Base-by-base conservation (phyloP, 164 flowering plant genomes). In the Vitis cinerea region DNA sequence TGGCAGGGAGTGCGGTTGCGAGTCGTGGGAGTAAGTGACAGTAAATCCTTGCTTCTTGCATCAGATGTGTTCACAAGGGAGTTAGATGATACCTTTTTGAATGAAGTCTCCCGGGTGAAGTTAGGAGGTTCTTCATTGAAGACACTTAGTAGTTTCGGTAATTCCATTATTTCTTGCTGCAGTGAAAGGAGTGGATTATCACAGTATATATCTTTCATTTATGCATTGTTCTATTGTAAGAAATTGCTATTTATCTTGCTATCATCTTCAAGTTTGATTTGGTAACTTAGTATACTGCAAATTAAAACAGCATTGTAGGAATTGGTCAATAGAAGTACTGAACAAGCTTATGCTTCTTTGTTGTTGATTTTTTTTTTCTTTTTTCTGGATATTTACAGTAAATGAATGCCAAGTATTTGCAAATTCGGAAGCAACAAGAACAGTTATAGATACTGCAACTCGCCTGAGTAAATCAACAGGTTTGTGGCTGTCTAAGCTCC, bases 11-110 rank as follows among this genome's bases (percentile, higher is more conserved):
- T 92, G 71, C 77, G 69, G 57, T 71, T 94, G 81, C 80, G 90
- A 49, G 91, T 90, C 27, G 83, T 94, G 64, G 97, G 97, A 64
- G 83, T 92, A 8, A 78, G 86, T 31, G 98, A 94, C 65, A 90
- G 97, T 69, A 86, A 79, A 66, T 83, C 87, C 0, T 55, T 89
- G 58, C 70, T 89, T 37, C 66, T 77, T 71, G 76, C 75, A 1
- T 58, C 78, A 5, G 88, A 94, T 74, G 74, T 81, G 55, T 59
- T 70, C 48, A 67, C 66, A 8, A 70, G 6, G 74, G 92, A 81
- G 63, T 68, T 94, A 3, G 77, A 73, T 67, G 98, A 94, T 64
- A 52, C 56, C 2, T 61, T 73, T 55, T 72, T 92, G 70, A 48
- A 65, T 48, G 84, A 89, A 75, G 67, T 90, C 72, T 85, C 91